Percentiles rank a stretch among this genome's conserved stretches.
phyloP scores from a whole-genome alignment of 495 filamentous ascomycete species.

The Penicillium chermesinum region DNA sequence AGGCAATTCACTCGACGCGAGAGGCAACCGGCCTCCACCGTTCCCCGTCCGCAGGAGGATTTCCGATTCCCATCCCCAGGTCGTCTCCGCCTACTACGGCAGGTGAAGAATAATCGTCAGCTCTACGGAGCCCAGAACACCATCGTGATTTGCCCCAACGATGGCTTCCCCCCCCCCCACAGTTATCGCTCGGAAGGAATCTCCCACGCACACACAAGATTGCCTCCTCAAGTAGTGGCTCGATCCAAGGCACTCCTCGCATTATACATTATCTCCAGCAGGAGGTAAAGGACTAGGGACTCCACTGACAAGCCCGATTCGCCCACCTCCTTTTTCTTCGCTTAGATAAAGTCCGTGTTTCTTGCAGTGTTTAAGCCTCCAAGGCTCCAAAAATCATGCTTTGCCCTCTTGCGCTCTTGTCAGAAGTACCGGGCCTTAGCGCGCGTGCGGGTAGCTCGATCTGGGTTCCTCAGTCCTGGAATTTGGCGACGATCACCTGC shows the following conservation, averaged over 20 bases:
- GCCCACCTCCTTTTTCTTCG: neutral
- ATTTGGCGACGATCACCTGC: neutral
- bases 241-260: neutral
- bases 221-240: neutral
- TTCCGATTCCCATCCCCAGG: too few relatives aligned
- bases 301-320: neutral
- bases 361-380: neutral
- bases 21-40: neutral
- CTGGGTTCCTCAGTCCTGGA: neutral
- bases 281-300: neutral
- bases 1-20: neutral
- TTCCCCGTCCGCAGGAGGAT: neutral
- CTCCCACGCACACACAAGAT: neutral
- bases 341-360: neutral
- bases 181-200: neutral
- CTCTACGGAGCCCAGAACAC: too few relatives aligned
- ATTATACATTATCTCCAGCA: slow-evolving; percentile 1
- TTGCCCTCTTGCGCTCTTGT: neutral
- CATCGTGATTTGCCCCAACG: too few relatives aligned
- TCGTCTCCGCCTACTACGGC: too few relatives aligned
- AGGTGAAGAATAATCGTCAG: too few relatives aligned
- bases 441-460: neutral
- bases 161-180: too few relatives aligned
- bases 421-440: neutral
- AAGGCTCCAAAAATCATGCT: neutral